These are phyloP conservation scores for Quercus variabilis DNA, from an alignment of 306 rosid species.

Conservation along the genomic window DNA sequence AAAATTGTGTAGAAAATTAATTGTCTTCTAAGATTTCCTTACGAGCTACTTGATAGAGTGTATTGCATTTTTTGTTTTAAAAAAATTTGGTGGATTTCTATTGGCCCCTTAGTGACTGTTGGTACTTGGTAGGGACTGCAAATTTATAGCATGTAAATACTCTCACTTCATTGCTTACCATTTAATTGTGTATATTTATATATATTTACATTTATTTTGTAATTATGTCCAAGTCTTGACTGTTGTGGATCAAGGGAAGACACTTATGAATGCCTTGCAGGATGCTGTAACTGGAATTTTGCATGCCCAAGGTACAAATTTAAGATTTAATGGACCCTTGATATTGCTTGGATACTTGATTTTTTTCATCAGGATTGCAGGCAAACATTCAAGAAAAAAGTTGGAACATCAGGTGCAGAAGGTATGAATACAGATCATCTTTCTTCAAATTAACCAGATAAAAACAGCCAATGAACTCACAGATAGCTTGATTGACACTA, in stretches of 20 bases:
- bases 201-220: constrained; percentile 6
- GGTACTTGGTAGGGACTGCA: neutral
- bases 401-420: constrained; percentile 38
- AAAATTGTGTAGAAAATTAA: neutral
- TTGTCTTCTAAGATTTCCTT: neutral
- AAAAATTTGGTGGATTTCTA: neutral
- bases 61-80: neutral
- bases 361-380: constrained; percentile 31
- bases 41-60: neutral
- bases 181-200: constrained; percentile 4
- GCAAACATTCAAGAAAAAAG: constrained; percentile 44
- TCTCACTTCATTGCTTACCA: neutral
- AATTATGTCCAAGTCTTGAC: constrained; percentile 56
- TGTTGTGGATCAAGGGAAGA: constrained; percentile 82
- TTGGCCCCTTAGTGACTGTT: neutral
- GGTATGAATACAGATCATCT: constrained; percentile 38
- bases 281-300: constrained; percentile 72
- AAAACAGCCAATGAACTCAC: constrained; percentile 30
- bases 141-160: neutral
- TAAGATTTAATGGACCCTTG: constrained; percentile 48
- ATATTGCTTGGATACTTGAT: constrained; percentile 33
- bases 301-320: constrained; percentile 47
- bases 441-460: constrained; percentile 37
- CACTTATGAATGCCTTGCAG: constrained; percentile 72
- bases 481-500: constrained; percentile 38